Base-by-base conservation (phyloP, 2,329 filamentous ascomycete genomes). In the Amauroascus verrucosus region DNA sequence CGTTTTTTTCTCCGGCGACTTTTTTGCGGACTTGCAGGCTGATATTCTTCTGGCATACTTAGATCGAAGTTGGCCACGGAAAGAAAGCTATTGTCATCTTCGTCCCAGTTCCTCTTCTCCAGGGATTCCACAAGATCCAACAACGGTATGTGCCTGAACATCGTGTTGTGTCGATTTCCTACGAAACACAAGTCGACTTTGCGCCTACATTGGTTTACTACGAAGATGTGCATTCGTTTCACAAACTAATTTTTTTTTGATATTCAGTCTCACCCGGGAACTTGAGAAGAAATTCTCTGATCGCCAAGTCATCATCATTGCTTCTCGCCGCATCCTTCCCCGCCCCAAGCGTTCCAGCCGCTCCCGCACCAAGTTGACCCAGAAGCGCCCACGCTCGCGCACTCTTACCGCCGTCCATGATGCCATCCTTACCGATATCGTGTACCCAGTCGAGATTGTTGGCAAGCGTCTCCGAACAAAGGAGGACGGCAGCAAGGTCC, bases 241-340 rank as follows among this genome's bases (percentile, higher is more conserved):
- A 24, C 22, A 40, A 50, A n/a, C 40, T 44, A 38, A 58, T 43
- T 26, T 16, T 28, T 53, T 26, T 45, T 8, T 9, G 30, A 16
- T 35, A 13, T 46, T 40, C 60, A 97, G 91, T 74, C 85, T 98
- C 73, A 98, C 93, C 77, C 93, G 93, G 79, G 93, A 98, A 83
- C 90, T 98, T 73, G 93, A 98, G 86, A 98, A 98, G 89, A 98
- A 98, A 82, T 98, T 98, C 88, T 97, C 93, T 63, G 93, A 98
- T 83, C 93, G 93, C 78, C 93, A 98, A 78, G 93, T 98, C 75
- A 82, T 98, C 75, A 89, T 98, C 84, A 86, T 98, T 69, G 93
- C 93, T 68, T 94, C 91, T 72, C 93, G 93, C 83, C 93, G 93
- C 77, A 98, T 98, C 71, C 83, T 98, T 60, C 91, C 93, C 75